Conservation (phyloP, 2,329 filamentous ascomycete genomes). For the Calonectria ilicicola region DNA sequence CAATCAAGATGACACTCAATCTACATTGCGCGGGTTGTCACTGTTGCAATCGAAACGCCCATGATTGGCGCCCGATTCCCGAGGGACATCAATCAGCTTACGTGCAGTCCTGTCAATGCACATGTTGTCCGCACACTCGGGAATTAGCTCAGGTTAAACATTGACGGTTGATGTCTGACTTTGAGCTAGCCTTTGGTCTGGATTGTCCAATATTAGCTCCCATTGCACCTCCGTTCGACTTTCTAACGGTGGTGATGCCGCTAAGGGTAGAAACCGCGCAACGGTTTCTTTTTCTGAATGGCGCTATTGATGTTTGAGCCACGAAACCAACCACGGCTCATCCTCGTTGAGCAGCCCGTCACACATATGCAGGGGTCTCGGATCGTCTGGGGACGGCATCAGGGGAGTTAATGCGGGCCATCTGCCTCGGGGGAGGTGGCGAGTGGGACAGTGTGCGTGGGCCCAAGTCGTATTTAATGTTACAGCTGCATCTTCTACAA, state of each 20-base stretch:
- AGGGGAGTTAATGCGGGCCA: not conserved
- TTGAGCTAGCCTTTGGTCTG: not conserved
- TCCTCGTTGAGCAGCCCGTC: not conserved
- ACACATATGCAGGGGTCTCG: not conserved
- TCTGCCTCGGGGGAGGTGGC: not conserved
- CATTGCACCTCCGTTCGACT: not conserved
- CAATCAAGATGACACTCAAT: not conserved
- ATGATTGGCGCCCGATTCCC: not conserved
- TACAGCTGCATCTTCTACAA: not conserved
- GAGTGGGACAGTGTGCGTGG: not conserved
- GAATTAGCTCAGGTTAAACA: not conserved
- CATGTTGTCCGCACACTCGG: not conserved
- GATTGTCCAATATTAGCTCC: not conserved
- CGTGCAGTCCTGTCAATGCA: not conserved
- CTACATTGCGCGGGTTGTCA: not conserved
- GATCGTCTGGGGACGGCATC: not conserved
- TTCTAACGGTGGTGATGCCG: not conserved
- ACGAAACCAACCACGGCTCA: not conserved
- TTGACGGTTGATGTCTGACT: not conserved
- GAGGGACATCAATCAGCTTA: not conserved
- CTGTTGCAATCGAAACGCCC: not conserved
- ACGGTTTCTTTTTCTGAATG: not conserved
- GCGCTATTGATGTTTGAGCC: not conserved
- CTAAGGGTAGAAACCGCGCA: not conserved
- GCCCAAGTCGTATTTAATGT: slow-evolving; percentile 1